Evolutionary conservation across 306 rosid species (phyloP), one percentile per base, ranked within the genome.

Genomic region (Hippophae rhamnoides): DNA sequence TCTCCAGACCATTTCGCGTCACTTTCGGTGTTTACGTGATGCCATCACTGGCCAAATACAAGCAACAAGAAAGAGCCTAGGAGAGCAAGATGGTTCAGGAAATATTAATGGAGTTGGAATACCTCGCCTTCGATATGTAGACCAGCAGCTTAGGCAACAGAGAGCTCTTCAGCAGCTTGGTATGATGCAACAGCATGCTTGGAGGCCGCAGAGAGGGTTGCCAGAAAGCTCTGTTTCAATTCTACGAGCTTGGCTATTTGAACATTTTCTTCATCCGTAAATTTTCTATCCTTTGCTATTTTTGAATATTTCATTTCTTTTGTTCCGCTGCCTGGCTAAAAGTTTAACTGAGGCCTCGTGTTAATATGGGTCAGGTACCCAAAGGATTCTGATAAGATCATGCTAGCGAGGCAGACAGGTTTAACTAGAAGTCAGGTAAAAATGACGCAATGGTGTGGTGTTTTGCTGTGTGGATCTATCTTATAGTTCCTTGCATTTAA

Each of bases 211-310:
- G 61, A 75, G 92, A 67, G 95, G 95, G 43, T 74, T 84, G 54
- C 95, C 95, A n/a, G 95, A 84, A 71, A 76, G 77, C 79, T 82
- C 95, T 9, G 95, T 84, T 62, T 79, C 89, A 5, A 63, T 87
- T 78, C 95, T 87, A 47, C 92, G 92, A 3, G 83, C 95, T 60
- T 87, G 95, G 95, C 78, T 87, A 56, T 87, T 87, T 56, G 95
- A 87, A 79, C 95, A 87, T 78, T 87, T 87, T 73, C 95, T 87
- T 67, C 89, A 87, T 65, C 95, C 95, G 95, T 87, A 80, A 72
- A 43, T 58, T 74, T 60, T 62, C 78, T 42, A 44, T 44, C 70
- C 25, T 13, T 14, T 14, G 41, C 45, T 23, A 12, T 6, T 11
- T 38, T n/a, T 65, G 0, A 11, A 6, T 0, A 9, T 25, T 65